Conservation (phyloP, 1,284 basidiomycete genomes). For the Paramarasmius palmivorus region DNA sequence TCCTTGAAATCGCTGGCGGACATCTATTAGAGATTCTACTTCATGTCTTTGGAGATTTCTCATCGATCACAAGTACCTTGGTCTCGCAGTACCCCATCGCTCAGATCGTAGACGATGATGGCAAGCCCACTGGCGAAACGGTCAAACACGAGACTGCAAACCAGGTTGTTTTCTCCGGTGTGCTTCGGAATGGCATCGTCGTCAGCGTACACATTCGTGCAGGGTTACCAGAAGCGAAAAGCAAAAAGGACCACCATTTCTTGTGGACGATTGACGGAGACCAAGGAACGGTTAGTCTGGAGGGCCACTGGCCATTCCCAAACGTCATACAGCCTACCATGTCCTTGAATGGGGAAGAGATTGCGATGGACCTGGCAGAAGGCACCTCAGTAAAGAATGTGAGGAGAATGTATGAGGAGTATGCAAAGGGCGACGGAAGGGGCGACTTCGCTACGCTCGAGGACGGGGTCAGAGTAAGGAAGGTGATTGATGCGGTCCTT, state of each 20-base stretch:
- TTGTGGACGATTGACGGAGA: slow-evolving; percentile 39
- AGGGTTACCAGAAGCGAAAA: slow-evolving; percentile 23
- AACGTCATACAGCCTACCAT: slow-evolving; percentile 23
- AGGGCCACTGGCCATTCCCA: slow-evolving; percentile 17
- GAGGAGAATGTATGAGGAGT: slow-evolving; percentile 26
- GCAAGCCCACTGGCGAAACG: slow-evolving; percentile 25
- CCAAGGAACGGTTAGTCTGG: slow-evolving; percentile 29
- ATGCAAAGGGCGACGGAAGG: slow-evolving; percentile 22
- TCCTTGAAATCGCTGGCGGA: slow-evolving; percentile 29
- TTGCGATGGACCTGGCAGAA: slow-evolving; percentile 18
- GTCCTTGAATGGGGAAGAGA: slow-evolving; percentile 27
- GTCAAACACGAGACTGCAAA: slow-evolving; percentile 21
- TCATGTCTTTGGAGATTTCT: slow-evolving; percentile 30
- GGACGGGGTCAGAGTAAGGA: slow-evolving; percentile 30
- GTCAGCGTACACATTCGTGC: slow-evolving; percentile 27
- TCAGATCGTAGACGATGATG: slow-evolving; percentile 23
- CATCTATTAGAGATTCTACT: slow-evolving; percentile 30
- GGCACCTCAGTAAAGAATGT: slow-evolving; percentile 13
- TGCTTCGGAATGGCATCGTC: slow-evolving; percentile 28
- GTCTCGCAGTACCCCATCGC: slow-evolving; percentile 26
- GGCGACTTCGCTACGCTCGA: slow-evolving; percentile 31
- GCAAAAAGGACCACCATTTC: slow-evolving; percentile 20
- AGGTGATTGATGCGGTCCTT: slow-evolving; percentile 30
- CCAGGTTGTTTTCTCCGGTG: slow-evolving; percentile 30
- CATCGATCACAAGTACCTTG: slow-evolving; percentile 27